phyloP scores from a whole-genome alignment of 1,284 basidiomycete genomes.

The Porogramme epimiltina region DNA sequence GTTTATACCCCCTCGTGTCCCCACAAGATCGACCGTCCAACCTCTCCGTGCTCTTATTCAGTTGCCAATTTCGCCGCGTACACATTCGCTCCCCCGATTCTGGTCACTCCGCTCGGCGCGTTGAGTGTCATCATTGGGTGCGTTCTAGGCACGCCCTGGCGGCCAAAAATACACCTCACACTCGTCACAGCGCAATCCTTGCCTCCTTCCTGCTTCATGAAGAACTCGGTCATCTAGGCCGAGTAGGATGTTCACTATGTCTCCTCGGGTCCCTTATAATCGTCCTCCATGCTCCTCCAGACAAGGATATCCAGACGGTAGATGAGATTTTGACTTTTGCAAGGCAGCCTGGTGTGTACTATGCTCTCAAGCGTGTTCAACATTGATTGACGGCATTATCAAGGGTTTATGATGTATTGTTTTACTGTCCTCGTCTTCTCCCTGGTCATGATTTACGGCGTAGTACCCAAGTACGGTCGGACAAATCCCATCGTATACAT shows the following conservation, averaged over 20 bases:
- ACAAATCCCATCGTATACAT: conserved; percentile 91
- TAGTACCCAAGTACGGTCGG: conserved; percentile 89
- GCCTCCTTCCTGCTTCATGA: conserved; percentile 94
- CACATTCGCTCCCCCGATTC: conserved; percentile 95
- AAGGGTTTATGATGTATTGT: conserved; percentile 90
- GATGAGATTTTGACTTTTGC: conserved; percentile 94
- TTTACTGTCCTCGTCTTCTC: conserved; percentile 83
- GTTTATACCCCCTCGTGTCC: too few species aligned
- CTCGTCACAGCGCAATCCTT: conserved; percentile 75
- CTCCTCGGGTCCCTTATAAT: conserved; percentile 94
- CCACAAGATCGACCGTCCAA: neutral
- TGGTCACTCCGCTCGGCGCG: conserved; percentile 95
- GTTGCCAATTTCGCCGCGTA: conserved; percentile 99
- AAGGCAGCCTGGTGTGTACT: conserved; percentile 76
- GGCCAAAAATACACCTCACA: neutral
- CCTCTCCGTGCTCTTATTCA: conserved; percentile 33
- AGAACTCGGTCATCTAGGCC: conserved; percentile 91
- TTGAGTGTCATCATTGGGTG: conserved; percentile 97
- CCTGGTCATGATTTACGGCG: conserved; percentile 84
- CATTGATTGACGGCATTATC: too few species aligned
- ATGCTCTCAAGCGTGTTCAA: neutral
- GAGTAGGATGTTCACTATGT: conserved; percentile 91
- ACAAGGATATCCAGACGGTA: conserved; percentile 92
- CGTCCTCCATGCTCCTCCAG: conserved; percentile 94
- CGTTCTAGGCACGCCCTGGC: conserved; percentile 28